A percentile compares a stretch with the other conserved stretches of the same genome.
Evolutionary conservation across 305 asterid species (phyloP).

Genomic region (Salvia sclarea): DNA sequence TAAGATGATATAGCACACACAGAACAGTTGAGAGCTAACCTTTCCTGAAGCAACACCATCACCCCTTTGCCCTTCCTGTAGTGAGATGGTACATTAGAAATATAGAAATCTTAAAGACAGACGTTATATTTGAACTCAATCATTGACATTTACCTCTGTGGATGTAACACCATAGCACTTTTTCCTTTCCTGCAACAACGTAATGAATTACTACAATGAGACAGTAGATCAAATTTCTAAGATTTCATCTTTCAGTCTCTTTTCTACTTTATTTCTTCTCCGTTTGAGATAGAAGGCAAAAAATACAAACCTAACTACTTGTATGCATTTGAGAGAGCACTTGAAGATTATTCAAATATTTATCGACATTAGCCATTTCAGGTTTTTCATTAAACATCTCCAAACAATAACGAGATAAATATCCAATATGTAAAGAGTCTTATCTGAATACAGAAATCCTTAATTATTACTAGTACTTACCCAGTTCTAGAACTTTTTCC

Average conservation of each 20-base stretch:
- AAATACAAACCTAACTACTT: constrained; percentile 12
- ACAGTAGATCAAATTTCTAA: not conserved
- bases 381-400: constrained; percentile 1
- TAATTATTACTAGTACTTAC: constrained; percentile 65
- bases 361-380: not conserved
- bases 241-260: not conserved
- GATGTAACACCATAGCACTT: constrained; percentile 26
- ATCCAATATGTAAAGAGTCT: not conserved
- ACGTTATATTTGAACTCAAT: constrained; percentile 4
- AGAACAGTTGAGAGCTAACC: constrained; percentile 29
- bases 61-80: constrained; percentile 41
- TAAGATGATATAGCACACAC: constrained; percentile 13
- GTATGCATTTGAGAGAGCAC: constrained; percentile 9
- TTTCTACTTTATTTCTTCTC: not conserved
- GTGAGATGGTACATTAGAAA: constrained; percentile 26
- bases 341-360: constrained; percentile 13
- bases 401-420: not conserved
- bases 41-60: constrained; percentile 29
- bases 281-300: constrained; percentile 19
- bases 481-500: constrained; percentile 40
- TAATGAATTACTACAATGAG: constrained; percentile 26
- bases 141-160: constrained; percentile 33
- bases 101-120: constrained; percentile 10
- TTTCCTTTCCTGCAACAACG: constrained; percentile 42
- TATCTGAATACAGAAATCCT: constrained; percentile 13